phyloP scores from a whole-genome alignment of 805 yeast species.

The Metschnikowia vanudenii region DNA sequence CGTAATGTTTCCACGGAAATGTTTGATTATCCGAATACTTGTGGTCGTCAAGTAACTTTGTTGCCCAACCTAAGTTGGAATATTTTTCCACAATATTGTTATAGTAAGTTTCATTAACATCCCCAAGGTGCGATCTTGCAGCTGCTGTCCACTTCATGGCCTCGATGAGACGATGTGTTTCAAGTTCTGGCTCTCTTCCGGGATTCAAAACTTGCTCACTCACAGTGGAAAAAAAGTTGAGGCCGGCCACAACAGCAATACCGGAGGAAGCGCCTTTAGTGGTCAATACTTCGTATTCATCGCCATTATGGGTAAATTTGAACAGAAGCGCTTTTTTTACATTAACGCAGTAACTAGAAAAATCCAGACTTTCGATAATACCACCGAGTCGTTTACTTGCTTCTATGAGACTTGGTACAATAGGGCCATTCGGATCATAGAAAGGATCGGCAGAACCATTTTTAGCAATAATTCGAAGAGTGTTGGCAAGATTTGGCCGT shows the following conservation, averaged over 20 bases:
- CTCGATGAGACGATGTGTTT: slow-evolving; percentile 72
- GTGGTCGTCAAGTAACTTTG: slow-evolving; percentile 35
- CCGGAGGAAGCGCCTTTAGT: slow-evolving; percentile 82
- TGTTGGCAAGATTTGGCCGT: slow-evolving; percentile 63
- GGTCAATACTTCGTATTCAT: slow-evolving; percentile 32
- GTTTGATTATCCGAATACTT: slow-evolving; percentile 60
- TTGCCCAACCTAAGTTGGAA: slow-evolving; percentile 56
- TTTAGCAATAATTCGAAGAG: slow-evolving; percentile 65
- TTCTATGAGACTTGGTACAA: slow-evolving; percentile 58
- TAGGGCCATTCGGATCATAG: slow-evolving; percentile 78
- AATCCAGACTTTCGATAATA: slow-evolving; percentile 61
- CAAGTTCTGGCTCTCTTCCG: slow-evolving; percentile 23
- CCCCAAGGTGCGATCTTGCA: slow-evolving; percentile 85
- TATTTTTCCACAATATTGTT: slow-evolving; percentile 39
- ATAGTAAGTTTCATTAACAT: slow-evolving; percentile 37
- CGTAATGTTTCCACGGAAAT: slow-evolving; percentile 65
- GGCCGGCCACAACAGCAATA: slow-evolving; percentile 72
- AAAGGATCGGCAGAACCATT: slow-evolving; percentile 77
- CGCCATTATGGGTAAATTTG: slow-evolving; percentile 18
- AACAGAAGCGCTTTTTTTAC: slow-evolving; percentile 36
- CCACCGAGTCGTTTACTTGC: slow-evolving; percentile 62
- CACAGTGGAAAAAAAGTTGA: slow-evolving; percentile 50
- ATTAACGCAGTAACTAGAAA: slow-evolving; percentile 55
- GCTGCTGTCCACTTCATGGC: slow-evolving; percentile 93
- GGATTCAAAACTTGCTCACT: slow-evolving; percentile 8